Conservation (phyloP, 2,329 filamentous ascomycete genomes). For the Cladorrhinum sp. region DNA sequence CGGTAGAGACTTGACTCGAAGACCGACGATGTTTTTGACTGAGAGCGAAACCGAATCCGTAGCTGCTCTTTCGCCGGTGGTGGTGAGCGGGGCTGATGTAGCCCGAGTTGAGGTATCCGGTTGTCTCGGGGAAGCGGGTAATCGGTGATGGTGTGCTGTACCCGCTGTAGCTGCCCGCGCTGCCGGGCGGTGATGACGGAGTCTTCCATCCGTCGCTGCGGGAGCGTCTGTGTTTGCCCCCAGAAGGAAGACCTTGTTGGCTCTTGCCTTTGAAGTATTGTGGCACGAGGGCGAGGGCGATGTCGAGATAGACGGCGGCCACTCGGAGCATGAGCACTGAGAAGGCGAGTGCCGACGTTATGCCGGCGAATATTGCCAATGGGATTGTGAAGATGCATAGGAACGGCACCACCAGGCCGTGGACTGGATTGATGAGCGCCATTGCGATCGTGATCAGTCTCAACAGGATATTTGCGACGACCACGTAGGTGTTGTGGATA, state of each 20-base stretch:
- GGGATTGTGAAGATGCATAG: slow-evolving; percentile 61
- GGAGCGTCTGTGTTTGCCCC: background rate
- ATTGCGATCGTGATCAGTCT: too few species aligned
- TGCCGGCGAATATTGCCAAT: slow-evolving; percentile 58
- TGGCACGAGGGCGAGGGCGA: slow-evolving; percentile 56
- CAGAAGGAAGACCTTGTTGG: background rate
- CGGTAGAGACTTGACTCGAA: slow-evolving; percentile 33
- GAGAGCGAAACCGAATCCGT: slow-evolving; percentile 9
- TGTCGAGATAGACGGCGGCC: slow-evolving; percentile 60
- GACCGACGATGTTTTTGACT: slow-evolving; percentile 36
- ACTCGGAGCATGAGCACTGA: slow-evolving; percentile 59
- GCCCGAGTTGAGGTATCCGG: background rate
- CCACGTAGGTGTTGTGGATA: background rate
- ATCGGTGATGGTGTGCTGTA: slow-evolving; percentile 11
- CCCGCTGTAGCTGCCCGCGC: slow-evolving; percentile 8
- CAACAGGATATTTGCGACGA: background rate
- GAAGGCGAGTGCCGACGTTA: slow-evolving; percentile 62
- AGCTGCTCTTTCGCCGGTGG: slow-evolving; percentile 30
- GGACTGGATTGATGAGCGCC: slow-evolving; percentile 53
- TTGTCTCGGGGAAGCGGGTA: background rate
- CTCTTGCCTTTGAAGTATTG: slow-evolving; percentile 48
- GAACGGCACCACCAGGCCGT: slow-evolving; percentile 59
- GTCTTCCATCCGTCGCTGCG: slow-evolving; percentile 9
- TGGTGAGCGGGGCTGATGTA: slow-evolving; percentile 27
- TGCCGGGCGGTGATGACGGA: slow-evolving; percentile 6